Base-by-base conservation (phyloP, 164 flowering plant species). In the Berberis vulgaris region DNA sequence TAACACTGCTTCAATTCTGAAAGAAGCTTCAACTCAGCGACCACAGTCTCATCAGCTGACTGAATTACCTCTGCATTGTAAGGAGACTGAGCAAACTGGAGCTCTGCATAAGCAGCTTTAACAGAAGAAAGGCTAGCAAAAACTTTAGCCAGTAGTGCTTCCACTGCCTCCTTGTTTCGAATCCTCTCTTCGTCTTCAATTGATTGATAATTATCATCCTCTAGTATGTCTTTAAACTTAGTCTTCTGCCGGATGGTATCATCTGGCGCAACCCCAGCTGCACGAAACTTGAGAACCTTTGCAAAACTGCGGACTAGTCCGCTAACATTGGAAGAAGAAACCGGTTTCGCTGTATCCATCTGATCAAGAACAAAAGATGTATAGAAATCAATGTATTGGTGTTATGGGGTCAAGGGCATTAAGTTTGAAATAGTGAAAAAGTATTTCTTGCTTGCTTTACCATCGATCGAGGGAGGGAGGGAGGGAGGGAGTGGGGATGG, bases 81-180 rank as follows among this genome's bases (percentile, higher is more conserved):
- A 6, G 98, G 98, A 41, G 74, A 76, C 81, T 93, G 98, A 41
- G 92, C 91, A 56, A 74, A 65, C 63, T 93, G 98, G 0, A 93
- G 80, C 90, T 93, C 89, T 0, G 96, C 97, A 60, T 93, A 93
- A 26, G 94, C 86, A 12, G 97, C 98, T 72, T 93, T 93, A 49
- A 88, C 75, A 7, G 96, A 68, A 1, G 96, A 86, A 54, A 83
- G 52, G 7, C 80, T 73, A 1, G 98, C 98, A 43, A 93, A 93
- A 38, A 93, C 82, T 78, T 82, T 85, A 0, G 97, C 90, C 0
- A 82, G 61, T 8, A 93, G 59, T 1, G 93, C 96, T 61, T 88
- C 91, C 76, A 81, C 49, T 13, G 79, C 79, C 1, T 83, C 87
- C 54, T 74, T 77, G 63, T 59, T 72, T 43, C 67, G 54, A 5